phyloP scores from a whole-genome alignment of 2,329 filamentous ascomycete genomes.

The Fusarium kyushuense region DNA sequence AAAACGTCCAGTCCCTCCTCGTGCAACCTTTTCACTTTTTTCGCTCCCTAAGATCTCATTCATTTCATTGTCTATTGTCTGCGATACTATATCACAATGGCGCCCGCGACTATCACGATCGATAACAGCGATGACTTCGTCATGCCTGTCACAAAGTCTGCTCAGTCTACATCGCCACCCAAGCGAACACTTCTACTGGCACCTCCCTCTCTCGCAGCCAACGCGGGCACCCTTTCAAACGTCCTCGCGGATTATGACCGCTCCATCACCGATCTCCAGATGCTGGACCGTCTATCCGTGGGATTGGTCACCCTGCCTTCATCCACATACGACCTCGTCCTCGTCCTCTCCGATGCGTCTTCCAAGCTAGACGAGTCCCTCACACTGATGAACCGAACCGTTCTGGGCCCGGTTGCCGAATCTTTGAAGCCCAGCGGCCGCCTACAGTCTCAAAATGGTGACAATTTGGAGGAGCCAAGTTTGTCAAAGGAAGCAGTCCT shows the following conservation, averaged over 20 bases:
- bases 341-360: conserved; percentile 84
- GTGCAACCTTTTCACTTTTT: conserved; percentile 3
- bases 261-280: conserved; percentile 86
- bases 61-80: conserved; percentile 7
- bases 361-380: conserved; percentile 74
- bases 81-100: conserved; percentile 54
- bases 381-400: conserved; percentile 72
- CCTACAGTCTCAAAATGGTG: conserved; percentile 77
- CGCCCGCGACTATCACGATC: conserved; percentile 65
- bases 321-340: conserved; percentile 83
- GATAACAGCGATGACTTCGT: conserved; percentile 68
- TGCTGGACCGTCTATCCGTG: conserved; percentile 92
- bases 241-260: conserved; percentile 81
- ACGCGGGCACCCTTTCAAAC: conserved; percentile 80
- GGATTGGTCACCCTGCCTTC: conserved; percentile 82
- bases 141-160: conserved; percentile 43
- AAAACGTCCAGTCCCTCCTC: conserved; percentile 28
- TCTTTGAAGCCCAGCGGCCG: conserved; percentile 77
- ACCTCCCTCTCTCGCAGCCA: conserved; percentile 87
- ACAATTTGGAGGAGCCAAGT: conserved; percentile 60
- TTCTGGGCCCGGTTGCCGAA: conserved; percentile 76
- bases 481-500: conserved; percentile 79
- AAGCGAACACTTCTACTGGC: conserved; percentile 84
- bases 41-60: conserved; percentile 4
- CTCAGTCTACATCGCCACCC: conserved; percentile 44